Evolutionary conservation across 768 basidiomycete genomes (phyloP), one percentile per base, ranked within the genome.

Genomic region (Leucosporidium yakuticum): DNA sequence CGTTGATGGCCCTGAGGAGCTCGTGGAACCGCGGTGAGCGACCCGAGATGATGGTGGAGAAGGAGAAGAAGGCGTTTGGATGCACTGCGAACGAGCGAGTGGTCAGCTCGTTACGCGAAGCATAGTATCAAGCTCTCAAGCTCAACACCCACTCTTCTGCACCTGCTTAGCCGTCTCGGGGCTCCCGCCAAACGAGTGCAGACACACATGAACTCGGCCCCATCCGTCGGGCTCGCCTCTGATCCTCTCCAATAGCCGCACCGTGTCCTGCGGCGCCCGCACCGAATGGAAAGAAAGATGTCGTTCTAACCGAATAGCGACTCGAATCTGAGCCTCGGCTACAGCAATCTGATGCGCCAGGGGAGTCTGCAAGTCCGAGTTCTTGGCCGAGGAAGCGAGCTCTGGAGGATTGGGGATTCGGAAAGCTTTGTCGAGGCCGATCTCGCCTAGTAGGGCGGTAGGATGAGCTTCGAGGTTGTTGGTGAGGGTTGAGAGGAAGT

Each of bases 251-350:
- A 98, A 77, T 44, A 91, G 78, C 23, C 88, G 85, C 39, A 85
- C 72, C 1, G 91, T 91, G 64, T 80, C 85, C 74, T 85, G 81
- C 54, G 86, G 86, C 19, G 85, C 83, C 77, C 89, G 88, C 62
- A 95, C 93, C 69, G 88, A 90, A 75, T 98, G 95, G 31, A 97
- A 71, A 73, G 89, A 92, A 63, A 94, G 82, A 76, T 89, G 90
- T 54, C 91, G 83, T n/a, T 83, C 79, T 15, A 90, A 77, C 74
- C 90, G 87, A 4, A 93, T 81, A 1, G 95, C 95, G 23, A 97
- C 75, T 44, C 86, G 85, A 63, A 97, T 77, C 77, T 97, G 95
- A 6, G 87, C 84, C 74, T 92, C 86, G n/a, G 96, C 82, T n/a
- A 97, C 77, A 6, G 81, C 79, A 8, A 89, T 71, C 76, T 98